These are phyloP conservation scores for Castanea crenata DNA, from an alignment of 306 rosid species.

Conservation along the genomic window DNA sequence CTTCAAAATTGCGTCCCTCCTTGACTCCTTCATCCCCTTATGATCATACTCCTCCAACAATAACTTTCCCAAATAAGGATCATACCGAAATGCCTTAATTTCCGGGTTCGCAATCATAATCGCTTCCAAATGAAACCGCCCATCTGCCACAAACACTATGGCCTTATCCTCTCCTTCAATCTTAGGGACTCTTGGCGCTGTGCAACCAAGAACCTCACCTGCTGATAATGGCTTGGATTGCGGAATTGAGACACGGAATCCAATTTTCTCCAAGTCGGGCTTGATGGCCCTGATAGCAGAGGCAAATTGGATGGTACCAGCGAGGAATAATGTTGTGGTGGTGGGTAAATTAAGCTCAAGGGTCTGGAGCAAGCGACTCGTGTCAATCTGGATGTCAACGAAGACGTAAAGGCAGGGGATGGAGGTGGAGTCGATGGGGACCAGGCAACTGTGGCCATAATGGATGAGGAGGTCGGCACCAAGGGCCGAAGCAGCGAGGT, in stretches of 20 bases:
- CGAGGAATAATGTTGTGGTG: slow-evolving; percentile 46
- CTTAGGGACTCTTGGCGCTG: slow-evolving; percentile 64
- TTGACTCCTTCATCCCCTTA: slow-evolving; percentile 67
- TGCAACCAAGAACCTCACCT: slow-evolving; percentile 91
- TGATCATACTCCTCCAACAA: slow-evolving; percentile 90
- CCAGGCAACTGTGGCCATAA: slow-evolving; percentile 75
- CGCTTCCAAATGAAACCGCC: slow-evolving; percentile 91
- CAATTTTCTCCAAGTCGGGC: slow-evolving; percentile 62
- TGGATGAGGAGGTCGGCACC: slow-evolving; percentile 46
- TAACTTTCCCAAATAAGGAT: slow-evolving; percentile 80
- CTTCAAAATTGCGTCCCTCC: slow-evolving; percentile 60
- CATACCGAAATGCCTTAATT: slow-evolving; percentile 68
- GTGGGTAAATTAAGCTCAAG: slow-evolving; percentile 46
- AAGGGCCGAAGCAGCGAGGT: slow-evolving; percentile 52
- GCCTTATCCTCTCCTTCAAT: slow-evolving; percentile 37
- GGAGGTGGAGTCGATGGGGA: slow-evolving; percentile 73
- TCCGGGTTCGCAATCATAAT: slow-evolving; percentile 93
- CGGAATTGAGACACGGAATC: slow-evolving; percentile 74
- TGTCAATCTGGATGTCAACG: slow-evolving; percentile 75
- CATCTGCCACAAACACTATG: slow-evolving; percentile 80
- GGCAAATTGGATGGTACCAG: slow-evolving; percentile 86
- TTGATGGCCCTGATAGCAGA: slow-evolving; percentile 73
- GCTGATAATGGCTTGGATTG: slow-evolving; percentile 87
- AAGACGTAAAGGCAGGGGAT: slow-evolving; percentile 90
- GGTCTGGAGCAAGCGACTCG: slow-evolving; percentile 51